phyloP scores from a whole-genome alignment of 2,329 filamentous ascomycete genomes.

The Ceratocystis huliohia region DNA sequence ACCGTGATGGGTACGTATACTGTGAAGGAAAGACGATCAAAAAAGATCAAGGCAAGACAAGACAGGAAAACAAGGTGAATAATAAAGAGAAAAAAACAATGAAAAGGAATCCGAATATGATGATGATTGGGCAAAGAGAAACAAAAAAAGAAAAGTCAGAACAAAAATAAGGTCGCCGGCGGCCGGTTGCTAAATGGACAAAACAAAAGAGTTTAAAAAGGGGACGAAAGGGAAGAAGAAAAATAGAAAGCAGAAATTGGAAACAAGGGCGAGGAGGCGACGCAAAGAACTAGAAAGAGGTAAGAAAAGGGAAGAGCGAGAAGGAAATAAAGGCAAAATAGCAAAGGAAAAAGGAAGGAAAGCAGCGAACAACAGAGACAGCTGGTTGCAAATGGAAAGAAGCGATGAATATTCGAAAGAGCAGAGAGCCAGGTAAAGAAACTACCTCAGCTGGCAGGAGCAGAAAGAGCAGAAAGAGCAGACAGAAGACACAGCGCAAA shows the following conservation, averaged over 20 bases:
- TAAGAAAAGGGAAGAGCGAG: neutral
- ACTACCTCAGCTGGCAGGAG: neutral
- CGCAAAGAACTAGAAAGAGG: neutral
- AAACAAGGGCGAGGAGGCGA: conserved; percentile 12
- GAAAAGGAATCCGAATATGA: conserved; percentile 7
- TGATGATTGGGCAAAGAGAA: neutral
- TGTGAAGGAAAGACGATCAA: conserved; percentile 5
- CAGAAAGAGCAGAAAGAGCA: neutral
- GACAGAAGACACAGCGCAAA: neutral
- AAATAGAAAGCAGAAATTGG: conserved; percentile 25
- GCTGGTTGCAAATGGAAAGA: neutral
- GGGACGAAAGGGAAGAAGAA: conserved; percentile 23
- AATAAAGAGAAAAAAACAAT: conserved; percentile 12
- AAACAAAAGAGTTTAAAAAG: conserved; percentile 11
- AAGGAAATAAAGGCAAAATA: neutral
- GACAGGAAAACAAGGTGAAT: conserved; percentile 4
- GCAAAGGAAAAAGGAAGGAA: neutral
- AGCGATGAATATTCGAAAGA: neutral
- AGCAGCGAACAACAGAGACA: neutral
- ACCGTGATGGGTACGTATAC: conserved; percentile 13
- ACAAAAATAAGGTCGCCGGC: conserved; percentile 16
- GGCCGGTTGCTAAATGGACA: conserved; percentile 13
- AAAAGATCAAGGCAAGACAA: neutral
- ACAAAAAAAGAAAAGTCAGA: conserved; percentile 6
- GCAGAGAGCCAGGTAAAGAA: neutral